Percentiles rank a stretch among this genome's conserved stretches.
phyloP scores from a whole-genome alignment of 495 filamentous ascomycete genomes.

The Podospora conica region DNA sequence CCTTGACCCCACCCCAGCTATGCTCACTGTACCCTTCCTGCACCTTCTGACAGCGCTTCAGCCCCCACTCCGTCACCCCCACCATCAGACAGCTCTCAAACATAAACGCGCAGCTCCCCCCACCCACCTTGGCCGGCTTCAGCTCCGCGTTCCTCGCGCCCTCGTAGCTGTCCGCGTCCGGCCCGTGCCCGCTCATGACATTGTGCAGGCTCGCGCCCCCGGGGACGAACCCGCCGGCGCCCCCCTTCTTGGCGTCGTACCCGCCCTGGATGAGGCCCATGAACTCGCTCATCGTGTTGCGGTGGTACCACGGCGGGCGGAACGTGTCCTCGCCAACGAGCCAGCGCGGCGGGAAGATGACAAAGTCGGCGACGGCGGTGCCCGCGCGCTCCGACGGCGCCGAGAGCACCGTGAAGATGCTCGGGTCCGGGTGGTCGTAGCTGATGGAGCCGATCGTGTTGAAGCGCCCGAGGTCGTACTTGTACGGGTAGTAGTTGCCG shows the following conservation, averaged over 20 bases:
- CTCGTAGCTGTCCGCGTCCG: constrained; percentile 58
- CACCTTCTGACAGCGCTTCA: constrained; percentile 76
- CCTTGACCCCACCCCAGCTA: constrained; percentile 75
- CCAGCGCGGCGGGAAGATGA: constrained; percentile 80
- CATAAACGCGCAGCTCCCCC: constrained; percentile 61
- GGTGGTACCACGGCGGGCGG: constrained; percentile 77
- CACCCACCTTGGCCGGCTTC: constrained; percentile 48
- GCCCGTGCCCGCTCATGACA: constrained; percentile 55
- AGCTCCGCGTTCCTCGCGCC: constrained; percentile 53
- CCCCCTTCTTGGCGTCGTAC: constrained; percentile 47
- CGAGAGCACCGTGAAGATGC: constrained; percentile 76
- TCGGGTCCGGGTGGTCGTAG: constrained; percentile 77
- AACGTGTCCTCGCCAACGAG: constrained; percentile 71
- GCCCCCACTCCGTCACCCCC: constrained; percentile 85
- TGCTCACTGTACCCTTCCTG: constrained; percentile 78
- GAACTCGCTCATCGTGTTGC: constrained; percentile 81
- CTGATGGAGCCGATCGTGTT: constrained; percentile 67
- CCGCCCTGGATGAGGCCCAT: constrained; percentile 70
- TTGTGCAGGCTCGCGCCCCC: constrained; percentile 54
- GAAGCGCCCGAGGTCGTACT: constrained; percentile 80
- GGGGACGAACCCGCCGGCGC: constrained; percentile 50
- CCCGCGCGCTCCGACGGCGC: constrained; percentile 57
- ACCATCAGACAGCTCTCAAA: constrained; percentile 72
- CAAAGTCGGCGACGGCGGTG: constrained; percentile 74
- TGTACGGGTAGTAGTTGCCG: constrained; percentile 73